Conservation (phyloP, 1,284 basidiomycete species). For the Fomitopsis schrenkii region DNA sequence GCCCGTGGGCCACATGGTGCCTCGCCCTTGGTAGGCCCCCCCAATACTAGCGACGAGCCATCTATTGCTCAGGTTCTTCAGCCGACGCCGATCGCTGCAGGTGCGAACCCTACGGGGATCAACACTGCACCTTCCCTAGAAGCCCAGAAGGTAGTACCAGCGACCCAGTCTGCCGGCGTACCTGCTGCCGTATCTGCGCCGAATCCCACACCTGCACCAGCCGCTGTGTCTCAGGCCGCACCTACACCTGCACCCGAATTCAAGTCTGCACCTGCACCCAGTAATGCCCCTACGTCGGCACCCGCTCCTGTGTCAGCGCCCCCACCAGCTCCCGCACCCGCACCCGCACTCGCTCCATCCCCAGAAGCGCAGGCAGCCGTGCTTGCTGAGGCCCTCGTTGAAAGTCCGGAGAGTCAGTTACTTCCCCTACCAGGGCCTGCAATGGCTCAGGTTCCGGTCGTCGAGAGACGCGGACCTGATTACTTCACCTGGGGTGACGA, state of each 20-base stretch:
- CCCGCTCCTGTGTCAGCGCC: background rate
- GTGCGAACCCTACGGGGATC: background rate
- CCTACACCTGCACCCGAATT: background rate
- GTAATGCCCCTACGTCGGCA: background rate
- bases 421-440: background rate
- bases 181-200: background rate
- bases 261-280: background rate
- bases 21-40: slow-evolving; percentile 19
- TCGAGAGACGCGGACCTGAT: slow-evolving; percentile 16
- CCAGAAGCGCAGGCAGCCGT: background rate
- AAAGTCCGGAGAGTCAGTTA: background rate
- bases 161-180: background rate
- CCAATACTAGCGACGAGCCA: background rate
- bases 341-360: too few relatives aligned
- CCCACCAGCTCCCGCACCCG: background rate
- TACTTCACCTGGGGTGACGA: slow-evolving; percentile 23
- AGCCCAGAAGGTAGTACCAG: background rate
- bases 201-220: background rate
- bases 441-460: slow-evolving; percentile 4
- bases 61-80: background rate
- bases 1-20: slow-evolving; percentile 9
- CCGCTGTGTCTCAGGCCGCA: background rate
- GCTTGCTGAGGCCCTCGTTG: background rate
- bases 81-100: background rate
- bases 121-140: background rate